Evolutionary conservation across 164 flowering plant genomes (phyloP), one percentile per base, ranked within the genome.

Genomic region (Vitis rupestris): DNA sequence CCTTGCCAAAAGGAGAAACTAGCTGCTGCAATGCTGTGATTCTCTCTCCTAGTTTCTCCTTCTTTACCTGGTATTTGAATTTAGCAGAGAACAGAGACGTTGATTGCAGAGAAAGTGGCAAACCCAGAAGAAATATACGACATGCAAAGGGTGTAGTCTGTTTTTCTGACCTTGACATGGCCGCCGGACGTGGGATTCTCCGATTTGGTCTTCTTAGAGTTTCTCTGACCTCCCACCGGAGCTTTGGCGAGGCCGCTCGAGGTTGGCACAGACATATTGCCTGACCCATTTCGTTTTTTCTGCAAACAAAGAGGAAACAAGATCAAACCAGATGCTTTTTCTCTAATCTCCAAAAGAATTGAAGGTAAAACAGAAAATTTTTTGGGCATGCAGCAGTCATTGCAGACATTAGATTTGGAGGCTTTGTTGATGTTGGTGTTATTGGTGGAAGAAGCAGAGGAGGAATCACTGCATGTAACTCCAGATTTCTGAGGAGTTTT

Each of bases 1-100:
- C 98, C 95, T 93, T 93, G 67, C 98, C 98, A 74, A 80, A 93
- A 5, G 97, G 97, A 66, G 95, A 93, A 9, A 93, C 98, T 8
- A 93, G 88, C 72, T 91, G 93, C 73, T 90, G 97, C 80, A 93
- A 69, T 9, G 97, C 84, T 27, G 92, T 69, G 59, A 93, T 87
- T 82, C 97, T 72, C 19, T 91, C 98, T 13, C 97, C 97, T 11
- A 93, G 81, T 79, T 87, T 93, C 84, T 87, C 96, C 62, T 89
- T 94, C 80, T 83, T 90, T 63, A 37, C 89, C 95, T 90, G 48
- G 48, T 10, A 54, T 55, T 49, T 1, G 62, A 52, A 17, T 14
- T 37, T 48, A 10, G 23, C 4, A n/a, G 50, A 50, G 4, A 9
- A 61, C 49, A 13, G 51, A 23, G 27, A 23, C 27, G 27, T 23